These are phyloP conservation scores for Metschnikowia bowlesiae DNA, from an alignment of 805 yeast species.

Conservation along the genomic window DNA sequence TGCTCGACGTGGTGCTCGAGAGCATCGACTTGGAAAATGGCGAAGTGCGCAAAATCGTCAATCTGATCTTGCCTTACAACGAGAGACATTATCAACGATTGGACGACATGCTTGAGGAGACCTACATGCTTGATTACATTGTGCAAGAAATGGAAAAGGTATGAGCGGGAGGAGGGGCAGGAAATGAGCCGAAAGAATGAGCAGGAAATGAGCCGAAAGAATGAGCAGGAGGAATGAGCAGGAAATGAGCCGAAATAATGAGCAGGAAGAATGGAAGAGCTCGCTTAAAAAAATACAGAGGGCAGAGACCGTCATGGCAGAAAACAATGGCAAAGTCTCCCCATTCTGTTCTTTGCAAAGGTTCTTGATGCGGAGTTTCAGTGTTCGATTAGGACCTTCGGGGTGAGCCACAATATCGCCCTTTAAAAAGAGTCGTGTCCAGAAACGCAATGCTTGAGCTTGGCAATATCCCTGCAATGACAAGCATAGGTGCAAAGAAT, in stretches of 20 bases:
- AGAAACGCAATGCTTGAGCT: too few relatives aligned
- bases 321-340: not conserved
- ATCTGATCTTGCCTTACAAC: constrained; percentile 80
- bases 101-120: constrained; percentile 78
- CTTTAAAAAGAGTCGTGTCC: too few relatives aligned
- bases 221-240: not conserved
- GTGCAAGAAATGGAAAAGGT: constrained; percentile 60
- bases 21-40: constrained; percentile 53
- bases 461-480: too few relatives aligned
- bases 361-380: too few relatives aligned
- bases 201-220: not conserved
- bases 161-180: not conserved
- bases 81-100: constrained; percentile 78
- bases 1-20: constrained; percentile 61
- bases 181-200: not conserved
- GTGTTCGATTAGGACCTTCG: too few relatives aligned
- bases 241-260: not conserved
- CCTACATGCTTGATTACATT: constrained; percentile 80
- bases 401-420: too few relatives aligned
- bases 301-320: not conserved
- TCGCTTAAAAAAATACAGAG: too few relatives aligned
- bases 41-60: constrained; percentile 64
- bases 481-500: too few relatives aligned
- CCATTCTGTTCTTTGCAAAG: too few relatives aligned
- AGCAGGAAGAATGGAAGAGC: not conserved